Conservation (phyloP, 768 basidiomycete genomes). For the Auriculariales sp. region DNA sequence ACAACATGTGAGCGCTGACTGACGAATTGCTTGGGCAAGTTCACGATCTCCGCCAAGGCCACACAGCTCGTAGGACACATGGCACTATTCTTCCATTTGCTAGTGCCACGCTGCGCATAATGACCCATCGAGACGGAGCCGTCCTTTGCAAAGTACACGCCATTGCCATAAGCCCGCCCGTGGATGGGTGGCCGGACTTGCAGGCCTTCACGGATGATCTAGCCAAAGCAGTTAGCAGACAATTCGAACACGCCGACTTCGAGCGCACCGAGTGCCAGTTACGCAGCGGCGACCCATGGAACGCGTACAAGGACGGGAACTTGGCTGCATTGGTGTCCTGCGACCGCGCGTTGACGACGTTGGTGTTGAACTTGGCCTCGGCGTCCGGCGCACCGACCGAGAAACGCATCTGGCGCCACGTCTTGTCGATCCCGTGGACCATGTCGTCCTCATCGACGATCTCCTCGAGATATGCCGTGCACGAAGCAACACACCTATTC, state of each 20-base stretch:
- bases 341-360: constrained; percentile 24
- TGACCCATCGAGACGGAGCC: constrained; percentile 29
- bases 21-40: constrained; percentile 41
- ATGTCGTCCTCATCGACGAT: constrained; percentile 38
- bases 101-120: constrained; percentile 21
- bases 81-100: constrained; percentile 37
- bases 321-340: constrained; percentile 24
- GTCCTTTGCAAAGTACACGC: constrained; percentile 56
- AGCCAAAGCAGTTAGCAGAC: constrained; percentile 1
- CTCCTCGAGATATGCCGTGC: constrained; percentile 56
- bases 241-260: not conserved
- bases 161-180: constrained; percentile 52
- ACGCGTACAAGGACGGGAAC: constrained; percentile 40
- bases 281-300: constrained; percentile 47
- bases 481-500: constrained; percentile 52
- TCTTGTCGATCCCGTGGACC: constrained; percentile 34
- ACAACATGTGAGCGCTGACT: constrained; percentile 10
- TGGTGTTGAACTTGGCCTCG: constrained; percentile 45
- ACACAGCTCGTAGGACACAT: constrained; percentile 33
- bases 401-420: constrained; percentile 52
- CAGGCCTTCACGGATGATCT: constrained; percentile 62
- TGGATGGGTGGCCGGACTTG: constrained; percentile 43
- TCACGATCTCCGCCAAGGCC: constrained; percentile 54
- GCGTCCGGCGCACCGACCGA: constrained; percentile 59
- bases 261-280: constrained; percentile 57